Conservation (phyloP, 441 rosid species). For the Croton setiger region DNA sequence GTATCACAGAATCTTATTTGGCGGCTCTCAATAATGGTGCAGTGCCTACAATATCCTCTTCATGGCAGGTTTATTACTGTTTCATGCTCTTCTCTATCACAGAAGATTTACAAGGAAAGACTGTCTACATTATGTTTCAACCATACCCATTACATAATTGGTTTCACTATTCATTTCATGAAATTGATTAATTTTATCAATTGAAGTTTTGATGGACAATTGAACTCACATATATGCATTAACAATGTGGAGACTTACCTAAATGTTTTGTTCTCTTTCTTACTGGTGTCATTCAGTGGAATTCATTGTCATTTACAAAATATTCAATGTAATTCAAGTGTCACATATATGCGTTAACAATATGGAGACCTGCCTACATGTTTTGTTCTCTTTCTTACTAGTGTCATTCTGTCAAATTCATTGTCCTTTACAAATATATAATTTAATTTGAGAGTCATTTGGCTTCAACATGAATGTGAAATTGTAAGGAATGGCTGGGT, state of each 20-base stretch:
- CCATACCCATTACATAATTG: neutral
- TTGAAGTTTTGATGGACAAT: neutral
- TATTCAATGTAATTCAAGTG: neutral
- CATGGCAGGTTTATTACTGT: constrained; percentile 85
- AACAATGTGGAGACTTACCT: neutral
- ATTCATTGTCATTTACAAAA: neutral
- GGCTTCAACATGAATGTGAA: neutral
- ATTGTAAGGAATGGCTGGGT: neutral
- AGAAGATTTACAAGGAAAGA: neutral
- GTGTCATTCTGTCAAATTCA: too few species aligned
- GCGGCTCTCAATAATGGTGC: constrained; percentile 98
- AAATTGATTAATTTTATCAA: neutral
- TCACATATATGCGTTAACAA: too few species aligned
- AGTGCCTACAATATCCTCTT: constrained; percentile 93
- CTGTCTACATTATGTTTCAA: neutral
- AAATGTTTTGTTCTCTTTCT: neutral
- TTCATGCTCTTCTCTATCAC: neutral
- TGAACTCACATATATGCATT: neutral
- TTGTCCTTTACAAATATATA: too few species aligned
- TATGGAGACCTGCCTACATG: too few species aligned
- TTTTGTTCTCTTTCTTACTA: too few species aligned
- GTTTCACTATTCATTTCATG: neutral
- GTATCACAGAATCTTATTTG: constrained; percentile 81
- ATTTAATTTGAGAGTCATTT: neutral
- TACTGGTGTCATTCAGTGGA: neutral